Evolutionary conservation across 352 stramenopile species (phyloP), one percentile per base, ranked within the genome.

Genomic region (Elongisporangium anandrum): DNA sequence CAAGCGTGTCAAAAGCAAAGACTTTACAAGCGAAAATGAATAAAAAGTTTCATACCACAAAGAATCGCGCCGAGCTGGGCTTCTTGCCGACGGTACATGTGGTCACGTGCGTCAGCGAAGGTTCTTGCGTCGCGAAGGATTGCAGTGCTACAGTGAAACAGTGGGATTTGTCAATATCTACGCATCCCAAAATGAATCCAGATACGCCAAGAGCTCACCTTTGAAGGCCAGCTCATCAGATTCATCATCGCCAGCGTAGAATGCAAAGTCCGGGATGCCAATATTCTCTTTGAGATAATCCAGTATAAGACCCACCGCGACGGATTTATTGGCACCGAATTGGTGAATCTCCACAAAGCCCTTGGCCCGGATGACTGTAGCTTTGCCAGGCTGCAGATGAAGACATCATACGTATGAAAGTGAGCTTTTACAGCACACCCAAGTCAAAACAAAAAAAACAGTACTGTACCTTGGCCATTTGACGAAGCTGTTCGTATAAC

Each of bases 11-110:
- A 39, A 9, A 23, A 55, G 23, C 47, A 39, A 34, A 45, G 3
- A 3, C 38, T 49, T 3, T 51, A 51, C 1, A 49, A 29, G 13
- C 6, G 3, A 24, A 1, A 34, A 23, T 9, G 2, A 17, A 48
- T 19, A 15, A 16, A 10, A n/a, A n/a, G n/a, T n/a, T n/a, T 39
- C 73, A 39, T 63, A 90, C 81, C 58, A 99, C 74, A 65, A 98
- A 99, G 63, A 83, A 97, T 45, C 96, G 87, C n/a, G 97, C 97
- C 48, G 82, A 85, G 66, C 90, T 98, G 1, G 97, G 97, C 66
- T 99, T 99, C 77, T 98, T 98, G 1, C 97, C 97, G 3, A 99
- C 95, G 0, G 96, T 99, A 61, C 89, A 97, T 0, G 97, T 98
- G 58, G 98, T 90, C 6, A 95, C 73, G 57, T 95, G 64, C 55